Conservation (phyloP, 495 filamentous ascomycete species). For the Talaromyces trachyspermus region DNA sequence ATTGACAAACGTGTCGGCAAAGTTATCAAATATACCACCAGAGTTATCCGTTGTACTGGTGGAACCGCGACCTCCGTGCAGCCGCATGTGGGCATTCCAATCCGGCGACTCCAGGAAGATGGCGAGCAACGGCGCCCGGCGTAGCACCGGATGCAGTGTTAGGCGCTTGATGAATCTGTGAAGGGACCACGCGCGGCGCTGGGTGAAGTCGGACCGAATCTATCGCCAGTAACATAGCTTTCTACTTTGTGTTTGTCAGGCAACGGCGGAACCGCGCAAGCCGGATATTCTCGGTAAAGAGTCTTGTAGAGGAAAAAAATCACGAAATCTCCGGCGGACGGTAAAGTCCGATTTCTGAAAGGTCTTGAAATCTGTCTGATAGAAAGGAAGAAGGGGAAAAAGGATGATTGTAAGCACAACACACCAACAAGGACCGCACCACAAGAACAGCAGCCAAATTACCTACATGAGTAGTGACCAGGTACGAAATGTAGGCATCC, state of each 20-base stretch:
- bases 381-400: background rate
- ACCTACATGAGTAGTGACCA: slow-evolving; percentile 82
- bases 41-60: slow-evolving; percentile 43
- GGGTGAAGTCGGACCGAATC: slow-evolving; percentile 95
- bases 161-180: slow-evolving; percentile 86
- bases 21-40: slow-evolving; percentile 78
- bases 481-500: slow-evolving; percentile 91
- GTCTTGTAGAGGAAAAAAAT: slow-evolving; percentile 95
- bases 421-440: background rate
- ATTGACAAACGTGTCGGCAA: slow-evolving; percentile 95
- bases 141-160: slow-evolving; percentile 80
- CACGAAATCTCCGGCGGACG: slow-evolving; percentile 87
- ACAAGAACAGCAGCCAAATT: background rate
- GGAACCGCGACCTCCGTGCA: slow-evolving; percentile 56
- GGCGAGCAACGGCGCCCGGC: slow-evolving; percentile 71
- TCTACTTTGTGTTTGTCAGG: slow-evolving; percentile 99
- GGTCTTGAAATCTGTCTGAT: slow-evolving; percentile 82
- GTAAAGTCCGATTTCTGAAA: slow-evolving; percentile 72
- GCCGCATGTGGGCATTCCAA: slow-evolving; percentile 93
- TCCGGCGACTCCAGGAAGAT: slow-evolving; percentile 87
- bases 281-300: slow-evolving; percentile 77
- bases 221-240: slow-evolving; percentile 82
- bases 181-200: slow-evolving; percentile 78
- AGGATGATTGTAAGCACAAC: background rate
- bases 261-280: slow-evolving; percentile 85